These are phyloP conservation scores for Cyberlindnera euphorbiae DNA, from an alignment of 805 yeast genomes.

Conservation along the genomic window DNA sequence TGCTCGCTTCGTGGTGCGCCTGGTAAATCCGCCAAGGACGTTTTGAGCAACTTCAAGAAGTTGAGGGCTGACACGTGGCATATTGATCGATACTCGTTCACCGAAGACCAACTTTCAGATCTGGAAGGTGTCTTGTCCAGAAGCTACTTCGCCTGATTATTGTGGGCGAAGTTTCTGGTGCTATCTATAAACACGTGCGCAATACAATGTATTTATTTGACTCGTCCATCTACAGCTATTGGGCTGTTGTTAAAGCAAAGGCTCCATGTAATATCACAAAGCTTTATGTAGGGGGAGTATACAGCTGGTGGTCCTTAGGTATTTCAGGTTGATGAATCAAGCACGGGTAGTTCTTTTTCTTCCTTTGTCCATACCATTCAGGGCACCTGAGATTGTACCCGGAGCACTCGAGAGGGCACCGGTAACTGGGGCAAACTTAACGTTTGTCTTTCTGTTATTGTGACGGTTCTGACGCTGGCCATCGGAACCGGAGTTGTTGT, in stretches of 20 bases:
- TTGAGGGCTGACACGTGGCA: slow-evolving; percentile 96
- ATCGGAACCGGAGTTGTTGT: slow-evolving; percentile 15
- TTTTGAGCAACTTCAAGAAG: slow-evolving; percentile 80
- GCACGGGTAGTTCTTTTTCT: slow-evolving; percentile 25
- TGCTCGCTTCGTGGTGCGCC: slow-evolving; percentile 72
- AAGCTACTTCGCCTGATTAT: slow-evolving; percentile 69
- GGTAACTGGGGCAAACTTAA: slow-evolving; percentile 29
- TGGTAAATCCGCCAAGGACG: slow-evolving; percentile 79
- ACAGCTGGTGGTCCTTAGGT: too few relatives aligned
- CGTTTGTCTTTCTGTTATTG: slow-evolving; percentile 25
- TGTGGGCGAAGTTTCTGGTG: neutral
- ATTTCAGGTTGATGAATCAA: slow-evolving; percentile 5
- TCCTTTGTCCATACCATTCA: slow-evolving; percentile 33
- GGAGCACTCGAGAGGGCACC: slow-evolving; percentile 32
- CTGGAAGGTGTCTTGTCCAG: slow-evolving; percentile 92
- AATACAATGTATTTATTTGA: too few relatives aligned
- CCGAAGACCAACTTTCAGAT: slow-evolving; percentile 77
- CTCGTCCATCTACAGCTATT: too few relatives aligned
- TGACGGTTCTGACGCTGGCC: slow-evolving; percentile 25
- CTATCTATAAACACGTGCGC: too few relatives aligned
- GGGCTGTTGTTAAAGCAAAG: too few relatives aligned
- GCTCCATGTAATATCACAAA: too few relatives aligned
- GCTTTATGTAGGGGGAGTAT: too few relatives aligned
- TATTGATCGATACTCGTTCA: slow-evolving; percentile 71
- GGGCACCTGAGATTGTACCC: slow-evolving; percentile 32